Conservation (phyloP, 495 filamentous ascomycete species). For the Aspergillus haitiensis region DNA sequence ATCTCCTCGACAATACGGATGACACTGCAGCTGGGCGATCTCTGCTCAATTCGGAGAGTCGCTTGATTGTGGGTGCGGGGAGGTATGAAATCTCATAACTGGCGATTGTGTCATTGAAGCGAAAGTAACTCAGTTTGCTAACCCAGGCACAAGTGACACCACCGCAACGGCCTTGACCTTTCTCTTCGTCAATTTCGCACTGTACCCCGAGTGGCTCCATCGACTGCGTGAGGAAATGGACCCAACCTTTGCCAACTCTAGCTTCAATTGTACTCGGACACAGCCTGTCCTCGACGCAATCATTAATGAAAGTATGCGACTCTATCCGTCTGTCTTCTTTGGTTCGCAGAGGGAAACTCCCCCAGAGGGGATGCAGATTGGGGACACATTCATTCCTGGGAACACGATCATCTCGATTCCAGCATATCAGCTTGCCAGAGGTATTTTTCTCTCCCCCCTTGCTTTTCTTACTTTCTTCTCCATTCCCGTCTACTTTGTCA, state of each 20-base stretch:
- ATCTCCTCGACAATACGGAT: constrained; percentile 5
- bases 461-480: too few relatives aligned
- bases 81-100: not conserved
- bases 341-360: constrained; percentile 6
- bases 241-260: not conserved
- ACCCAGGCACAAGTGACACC: constrained; percentile 2
- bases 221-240: constrained; percentile 1
- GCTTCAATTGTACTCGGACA: not conserved
- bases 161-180: constrained; percentile 9
- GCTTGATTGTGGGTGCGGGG: constrained; percentile 7
- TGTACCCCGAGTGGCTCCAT: constrained; percentile 8
- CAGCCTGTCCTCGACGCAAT: constrained; percentile 8
- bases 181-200: constrained; percentile 2
- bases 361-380: constrained; percentile 4
- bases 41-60: constrained; percentile 10
- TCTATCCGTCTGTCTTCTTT: constrained; percentile 4
- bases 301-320: constrained; percentile 9
- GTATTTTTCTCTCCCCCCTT: too few relatives aligned
- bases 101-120: not conserved
- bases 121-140: not conserved
- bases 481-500: not conserved
- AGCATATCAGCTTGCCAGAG: constrained; percentile 2
- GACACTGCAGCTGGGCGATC: constrained; percentile 2
- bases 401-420: constrained; percentile 6
- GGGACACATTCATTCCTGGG: constrained; percentile 5